Percentiles rank a stretch among this genome's conserved stretches.
Evolutionary conservation across 768 basidiomycete species (phyloP).

Genomic region (Holtermannia corniformis): DNA sequence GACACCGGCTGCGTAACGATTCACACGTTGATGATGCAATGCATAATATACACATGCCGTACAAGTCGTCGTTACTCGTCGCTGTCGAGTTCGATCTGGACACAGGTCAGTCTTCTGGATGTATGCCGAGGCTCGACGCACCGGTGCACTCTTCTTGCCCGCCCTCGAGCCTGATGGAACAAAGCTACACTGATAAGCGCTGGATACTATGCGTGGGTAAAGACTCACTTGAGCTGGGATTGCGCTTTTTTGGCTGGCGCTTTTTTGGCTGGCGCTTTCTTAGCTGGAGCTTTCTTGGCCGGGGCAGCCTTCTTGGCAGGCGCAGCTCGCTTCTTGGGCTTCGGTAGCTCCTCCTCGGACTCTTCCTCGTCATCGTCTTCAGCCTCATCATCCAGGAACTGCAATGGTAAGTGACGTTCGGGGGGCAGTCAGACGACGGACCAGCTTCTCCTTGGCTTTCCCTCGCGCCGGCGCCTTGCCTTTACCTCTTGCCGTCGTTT

Average conservation of each 20-base stretch:
- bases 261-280: slow-evolving; percentile 53
- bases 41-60: background rate
- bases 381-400: slow-evolving; percentile 22
- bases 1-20: no score
- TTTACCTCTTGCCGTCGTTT: slow-evolving; percentile 17
- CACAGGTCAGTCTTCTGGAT: no score
- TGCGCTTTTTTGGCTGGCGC: slow-evolving; percentile 38
- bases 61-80: background rate
- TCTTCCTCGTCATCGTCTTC: slow-evolving; percentile 31
- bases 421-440: background rate
- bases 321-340: slow-evolving; percentile 16
- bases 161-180: no score
- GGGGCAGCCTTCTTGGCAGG: slow-evolving; percentile 10
- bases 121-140: no score
- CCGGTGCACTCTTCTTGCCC: background rate
- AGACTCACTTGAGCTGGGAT: background rate
- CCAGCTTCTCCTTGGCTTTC: slow-evolving; percentile 15
- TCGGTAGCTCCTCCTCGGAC: slow-evolving; percentile 23
- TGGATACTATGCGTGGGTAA: no score
- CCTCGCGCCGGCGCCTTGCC: slow-evolving; percentile 31
- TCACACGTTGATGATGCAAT: background rate
- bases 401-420: background rate
- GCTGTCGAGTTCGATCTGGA: background rate
- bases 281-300: slow-evolving; percentile 41
- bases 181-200: no score